Evolutionary conservation across 2,329 filamentous ascomycete genomes (phyloP).

Genomic region (Diaporthe australafricana): DNA sequence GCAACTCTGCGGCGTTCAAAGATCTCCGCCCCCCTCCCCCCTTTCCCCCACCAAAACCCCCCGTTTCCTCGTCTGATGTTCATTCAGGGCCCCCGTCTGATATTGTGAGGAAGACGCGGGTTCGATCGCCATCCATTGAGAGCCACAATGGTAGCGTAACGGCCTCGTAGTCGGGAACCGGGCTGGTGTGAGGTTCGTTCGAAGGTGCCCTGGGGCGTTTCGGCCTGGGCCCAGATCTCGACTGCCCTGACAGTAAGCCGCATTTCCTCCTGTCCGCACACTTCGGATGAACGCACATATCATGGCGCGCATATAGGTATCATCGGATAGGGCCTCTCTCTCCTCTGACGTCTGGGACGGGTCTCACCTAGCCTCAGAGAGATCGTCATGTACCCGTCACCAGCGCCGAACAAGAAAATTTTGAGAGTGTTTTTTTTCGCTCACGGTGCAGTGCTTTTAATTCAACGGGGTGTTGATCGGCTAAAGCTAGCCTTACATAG

Average conservation of each 20-base stretch:
- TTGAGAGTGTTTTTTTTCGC: background rate
- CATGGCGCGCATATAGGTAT: background rate
- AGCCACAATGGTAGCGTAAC: constrained; percentile 8
- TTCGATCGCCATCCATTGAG: constrained; percentile 1
- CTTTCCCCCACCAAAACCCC: no score
- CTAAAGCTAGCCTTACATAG: constrained; percentile 14
- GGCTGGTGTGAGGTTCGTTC: constrained; percentile 23
- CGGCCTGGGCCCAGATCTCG: background rate
- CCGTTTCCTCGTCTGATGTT: constrained; percentile 6
- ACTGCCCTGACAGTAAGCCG: background rate
- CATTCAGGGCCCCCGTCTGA: no score
- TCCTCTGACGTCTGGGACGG: background rate
- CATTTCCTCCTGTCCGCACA: background rate
- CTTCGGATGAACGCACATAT: constrained; percentile 23
- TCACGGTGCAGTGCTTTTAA: constrained; percentile 11
- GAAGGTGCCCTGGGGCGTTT: constrained; percentile 18
- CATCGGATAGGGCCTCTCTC: background rate
- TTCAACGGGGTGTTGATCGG: constrained; percentile 5
- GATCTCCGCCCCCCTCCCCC: background rate
- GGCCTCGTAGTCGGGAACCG: constrained; percentile 10
- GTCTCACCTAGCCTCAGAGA: background rate
- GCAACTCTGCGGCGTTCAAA: background rate
- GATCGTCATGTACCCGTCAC: background rate
- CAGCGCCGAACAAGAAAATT: no score
- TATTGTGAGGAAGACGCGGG: background rate